Evolutionary conservation across 805 yeast genomes (phyloP).

Genomic region (Candida coquimbonensis): DNA sequence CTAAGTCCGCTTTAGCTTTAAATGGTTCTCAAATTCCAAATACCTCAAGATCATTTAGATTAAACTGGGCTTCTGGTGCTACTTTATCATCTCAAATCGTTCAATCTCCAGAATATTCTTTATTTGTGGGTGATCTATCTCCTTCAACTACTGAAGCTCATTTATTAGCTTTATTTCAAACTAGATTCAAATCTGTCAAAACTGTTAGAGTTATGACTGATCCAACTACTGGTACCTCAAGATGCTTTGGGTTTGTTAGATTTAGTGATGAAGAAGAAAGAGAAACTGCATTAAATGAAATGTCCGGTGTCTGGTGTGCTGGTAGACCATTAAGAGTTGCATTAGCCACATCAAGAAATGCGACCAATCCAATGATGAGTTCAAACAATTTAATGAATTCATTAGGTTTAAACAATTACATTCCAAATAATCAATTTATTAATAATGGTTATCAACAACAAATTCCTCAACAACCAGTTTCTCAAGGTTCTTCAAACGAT

Average conservation of each 20-base stretch:
- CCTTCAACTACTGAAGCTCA: constrained; percentile 80
- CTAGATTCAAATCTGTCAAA: constrained; percentile 56
- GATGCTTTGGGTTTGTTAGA: constrained; percentile 78
- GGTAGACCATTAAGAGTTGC: constrained; percentile 76
- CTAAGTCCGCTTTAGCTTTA: constrained; percentile 57
- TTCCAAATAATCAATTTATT: constrained; percentile 10
- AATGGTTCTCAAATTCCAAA: constrained; percentile 65
- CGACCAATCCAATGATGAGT: constrained; percentile 3
- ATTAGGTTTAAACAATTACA: background rate
- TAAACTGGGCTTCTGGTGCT: constrained; percentile 84
- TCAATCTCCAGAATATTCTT: constrained; percentile 67
- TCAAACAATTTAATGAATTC: constrained; percentile 3
- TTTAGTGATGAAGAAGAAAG: constrained; percentile 67
- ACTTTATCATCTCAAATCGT: constrained; percentile 65
- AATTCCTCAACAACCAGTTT: constrained; percentile 14
- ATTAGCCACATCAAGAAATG: constrained; percentile 66
- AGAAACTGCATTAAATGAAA: constrained; percentile 57
- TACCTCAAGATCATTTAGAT: constrained; percentile 55
- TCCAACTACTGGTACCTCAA: constrained; percentile 67
- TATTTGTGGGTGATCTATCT: constrained; percentile 78
- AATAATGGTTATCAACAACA: constrained; percentile 11
- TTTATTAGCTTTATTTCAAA: constrained; percentile 62
- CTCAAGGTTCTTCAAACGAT: constrained; percentile 8
- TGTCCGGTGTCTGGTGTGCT: constrained; percentile 77
- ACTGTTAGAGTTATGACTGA: constrained; percentile 85